Evolutionary conservation across 1,284 basidiomycete genomes (phyloP).

Genomic region (Cutaneotrichosporon daszewskae): DNA sequence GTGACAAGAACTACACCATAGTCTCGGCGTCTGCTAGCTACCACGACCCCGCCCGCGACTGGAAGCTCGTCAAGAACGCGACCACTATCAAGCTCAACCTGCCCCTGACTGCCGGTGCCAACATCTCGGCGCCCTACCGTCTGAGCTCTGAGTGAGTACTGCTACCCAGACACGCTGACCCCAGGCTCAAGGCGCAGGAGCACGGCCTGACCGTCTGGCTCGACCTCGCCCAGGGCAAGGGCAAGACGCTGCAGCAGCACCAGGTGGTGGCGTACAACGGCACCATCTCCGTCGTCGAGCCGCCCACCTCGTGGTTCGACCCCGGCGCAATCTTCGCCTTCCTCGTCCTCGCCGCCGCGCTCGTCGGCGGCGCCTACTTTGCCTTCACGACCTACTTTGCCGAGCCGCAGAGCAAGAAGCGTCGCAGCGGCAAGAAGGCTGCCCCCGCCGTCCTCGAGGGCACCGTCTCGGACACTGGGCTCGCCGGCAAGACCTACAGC

Average conservation of each 20-base stretch:
- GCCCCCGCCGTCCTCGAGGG: conserved; percentile 34
- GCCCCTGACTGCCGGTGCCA: conserved; percentile 59
- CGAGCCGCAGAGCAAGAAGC: conserved; percentile 22
- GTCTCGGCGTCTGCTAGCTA: conserved; percentile 65
- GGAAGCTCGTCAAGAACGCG: conserved; percentile 58
- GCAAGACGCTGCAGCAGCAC: conserved; percentile 48
- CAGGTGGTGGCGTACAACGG: conserved; percentile 70
- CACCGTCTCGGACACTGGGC: conserved; percentile 55
- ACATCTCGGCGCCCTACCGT: conserved; percentile 64
- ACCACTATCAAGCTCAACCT: conserved; percentile 60
- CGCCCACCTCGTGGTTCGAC: conserved; percentile 70
- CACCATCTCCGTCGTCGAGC: conserved; percentile 75
- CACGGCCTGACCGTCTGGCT: conserved; percentile 72
- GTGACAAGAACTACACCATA: conserved; percentile 68
- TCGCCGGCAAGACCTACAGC: conserved; percentile 66
- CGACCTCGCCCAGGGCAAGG: conserved; percentile 39
- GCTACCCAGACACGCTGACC: not conserved
- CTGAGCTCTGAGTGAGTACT: conserved; percentile 76
- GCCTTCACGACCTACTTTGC: conserved; percentile 62
- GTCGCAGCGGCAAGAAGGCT: conserved; percentile 38
- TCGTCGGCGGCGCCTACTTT: conserved; percentile 63
- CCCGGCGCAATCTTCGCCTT: conserved; percentile 72
- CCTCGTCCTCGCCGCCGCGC: conserved; percentile 60
- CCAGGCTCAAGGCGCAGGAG: conserved; percentile 62
- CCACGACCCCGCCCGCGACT: conserved; percentile 61